Evolutionary conservation across 2,329 filamentous ascomycete species (phyloP).

Genomic region (Ascochyta lentis): DNA sequence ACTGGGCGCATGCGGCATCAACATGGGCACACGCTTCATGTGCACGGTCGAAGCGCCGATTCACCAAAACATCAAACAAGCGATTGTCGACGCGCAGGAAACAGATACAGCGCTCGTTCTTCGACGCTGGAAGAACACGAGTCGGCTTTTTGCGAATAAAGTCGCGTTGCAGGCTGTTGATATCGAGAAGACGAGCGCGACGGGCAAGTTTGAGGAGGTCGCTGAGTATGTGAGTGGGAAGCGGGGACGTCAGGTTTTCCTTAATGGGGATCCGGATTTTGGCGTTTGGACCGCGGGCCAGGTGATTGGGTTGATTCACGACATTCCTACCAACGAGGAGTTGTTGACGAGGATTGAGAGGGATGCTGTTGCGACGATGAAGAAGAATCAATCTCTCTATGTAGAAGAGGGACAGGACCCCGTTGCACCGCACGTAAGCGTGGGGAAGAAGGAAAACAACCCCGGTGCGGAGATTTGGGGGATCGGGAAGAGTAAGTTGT

Average conservation of each 20-base stretch:
- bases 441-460: constrained; percentile 47
- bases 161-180: constrained; percentile 80
- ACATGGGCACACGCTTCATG: constrained; percentile 99
- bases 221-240: constrained; percentile 88
- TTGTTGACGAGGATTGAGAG: constrained; percentile 55
- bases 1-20: constrained; percentile 90
- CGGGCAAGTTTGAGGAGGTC: constrained; percentile 88
- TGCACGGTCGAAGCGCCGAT: constrained; percentile 92
- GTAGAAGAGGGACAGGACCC: constrained; percentile 31
- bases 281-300: constrained; percentile 99
- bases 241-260: constrained; percentile 87
- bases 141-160: constrained; percentile 87
- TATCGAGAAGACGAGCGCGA: constrained; percentile 81
- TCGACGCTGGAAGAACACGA: constrained; percentile 91
- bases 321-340: constrained; percentile 57
- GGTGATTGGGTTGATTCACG: constrained; percentile 72
- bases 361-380: constrained; percentile 53
- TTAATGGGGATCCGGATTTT: constrained; percentile 88
- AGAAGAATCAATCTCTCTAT: constrained; percentile 48
- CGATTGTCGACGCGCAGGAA: constrained; percentile 87
- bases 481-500: constrained; percentile 54
- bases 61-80: constrained; percentile 90
- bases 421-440: constrained; percentile 29
- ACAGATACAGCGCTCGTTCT: constrained; percentile 90
- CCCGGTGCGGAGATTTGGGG: constrained; percentile 51